Percentiles rank a stretch among this genome's conserved stretches.
phyloP scores from a whole-genome alignment of 2,329 filamentous ascomycete species.

The Calcarisporium arbuscula region DNA sequence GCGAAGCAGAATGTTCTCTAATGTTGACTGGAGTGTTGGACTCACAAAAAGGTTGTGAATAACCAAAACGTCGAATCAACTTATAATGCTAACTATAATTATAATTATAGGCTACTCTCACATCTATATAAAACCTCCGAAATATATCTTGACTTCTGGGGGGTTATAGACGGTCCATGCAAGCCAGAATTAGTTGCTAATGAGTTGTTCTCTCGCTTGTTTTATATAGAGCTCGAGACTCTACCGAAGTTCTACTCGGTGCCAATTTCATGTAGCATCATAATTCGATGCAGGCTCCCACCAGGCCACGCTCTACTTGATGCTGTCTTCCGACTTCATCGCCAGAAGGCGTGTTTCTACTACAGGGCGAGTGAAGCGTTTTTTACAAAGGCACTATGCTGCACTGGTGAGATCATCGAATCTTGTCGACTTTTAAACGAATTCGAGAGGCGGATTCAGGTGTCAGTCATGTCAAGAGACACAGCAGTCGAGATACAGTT shows the following conservation, averaged over 20 bases:
- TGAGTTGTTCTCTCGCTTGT: constrained; percentile 2
- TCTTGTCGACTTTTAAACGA: neutral
- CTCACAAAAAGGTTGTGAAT: too few species aligned
- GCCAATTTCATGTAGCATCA: neutral
- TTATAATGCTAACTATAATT: too few species aligned
- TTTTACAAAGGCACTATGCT: constrained; percentile 2
- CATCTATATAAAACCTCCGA: too few species aligned
- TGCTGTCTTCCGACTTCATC: constrained; percentile 1
- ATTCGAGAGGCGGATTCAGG: neutral
- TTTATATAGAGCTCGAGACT: constrained; percentile 5
- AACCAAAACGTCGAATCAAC: too few species aligned
- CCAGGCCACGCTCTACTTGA: constrained; percentile 3
- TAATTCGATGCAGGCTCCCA: neutral
- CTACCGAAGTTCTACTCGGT: constrained; percentile 4
- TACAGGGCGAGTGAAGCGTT: neutral
- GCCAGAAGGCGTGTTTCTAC: neutral
- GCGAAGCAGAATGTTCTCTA: too few species aligned
- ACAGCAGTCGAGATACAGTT: constrained; percentile 1
- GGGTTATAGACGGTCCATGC: too few species aligned
- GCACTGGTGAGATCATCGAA: neutral
- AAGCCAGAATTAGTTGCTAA: neutral
- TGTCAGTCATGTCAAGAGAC: neutral
- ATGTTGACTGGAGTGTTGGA: too few species aligned
- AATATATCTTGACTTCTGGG: too few species aligned
- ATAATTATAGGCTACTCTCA: too few species aligned